Base-by-base conservation (phyloP, 73 alveolate genomes). In the Blepharisma stoltei region DNA sequence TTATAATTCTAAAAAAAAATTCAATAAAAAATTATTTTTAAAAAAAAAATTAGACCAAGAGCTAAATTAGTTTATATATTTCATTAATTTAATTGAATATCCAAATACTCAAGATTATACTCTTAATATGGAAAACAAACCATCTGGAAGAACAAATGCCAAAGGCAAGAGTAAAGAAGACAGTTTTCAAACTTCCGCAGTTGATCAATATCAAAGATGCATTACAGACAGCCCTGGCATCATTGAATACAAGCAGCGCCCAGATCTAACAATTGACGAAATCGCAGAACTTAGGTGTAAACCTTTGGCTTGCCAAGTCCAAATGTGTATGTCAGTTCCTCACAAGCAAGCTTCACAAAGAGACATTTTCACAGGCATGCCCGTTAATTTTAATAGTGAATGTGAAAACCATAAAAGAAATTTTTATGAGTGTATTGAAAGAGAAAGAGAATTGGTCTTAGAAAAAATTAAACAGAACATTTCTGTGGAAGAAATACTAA, bases 291-390 rank as follows among this genome's bases (percentile, higher is more conserved):
- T 60, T n/a, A 60, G 45, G 46, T 60, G 73, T 25, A 60, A 60
- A 60, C 73, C 73, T 60, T 60, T 60, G 18, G 73, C 73, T n/a
- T 60, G 73, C 45, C 38, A 38, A 11, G 45, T 60, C n/a, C 73
- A 60, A 25, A 60, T 60, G 38, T 60, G 73, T 5, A 60, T 60
- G 73, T 14, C 48, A 18, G 18, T 60, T 20, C 73, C 73, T 20
- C 38, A 25, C 14, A 38, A 60, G 48, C 14, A 14, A 2, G 46
- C 18, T 14, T 14, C 45, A 14, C 73, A 60, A 14, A 60, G 73
- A 60, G 73, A 60, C 23, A 38, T 60, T 60, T 18, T 60, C 18
- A 60, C 73, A 14, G 73, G 73, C 14, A 38, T 14, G 37, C 11
- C 14, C 23, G 14, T 14, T 60, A 8, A 14, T 14, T 60, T 60